Base-by-base conservation (phyloP, 179 eudicot species). In the Nepenthes alata region DNA sequence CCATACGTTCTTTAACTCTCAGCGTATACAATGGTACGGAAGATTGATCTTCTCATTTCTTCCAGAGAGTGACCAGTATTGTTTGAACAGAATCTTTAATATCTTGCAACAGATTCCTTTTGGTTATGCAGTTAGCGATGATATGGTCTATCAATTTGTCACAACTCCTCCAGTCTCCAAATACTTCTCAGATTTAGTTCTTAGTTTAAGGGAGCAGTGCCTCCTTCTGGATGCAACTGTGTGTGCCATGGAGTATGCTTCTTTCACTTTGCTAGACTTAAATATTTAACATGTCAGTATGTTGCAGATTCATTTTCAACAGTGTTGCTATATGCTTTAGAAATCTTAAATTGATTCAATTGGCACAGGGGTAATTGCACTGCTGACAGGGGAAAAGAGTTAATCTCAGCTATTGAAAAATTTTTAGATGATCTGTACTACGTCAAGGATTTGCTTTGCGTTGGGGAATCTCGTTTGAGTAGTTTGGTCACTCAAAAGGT, bases 371-470 rank as follows among this genome's bases (percentile, higher is more conserved):
- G 66, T 45, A 61, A 47, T 54, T 69, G 60, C 62, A 35, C 66
- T 11, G 52, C 65, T 39, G 75, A 63, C 62, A 70, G 67, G 70
- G 70, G 63, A 61, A 66, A 14, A 25, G 74, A 74, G 45, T 65
- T 76, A 54, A 47, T 48, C 4, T 62, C 59, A 51, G 74, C 54
- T 52, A 58, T 70, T 61, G 81, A 76, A 49, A 79, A 67, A 59
- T 67, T 82, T 48, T 59, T 82, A 55, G 81, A 72, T 37, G 83
- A 82, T 70, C 71, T 82, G 61, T 82, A 74, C 74, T 82, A 79
- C 58, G 54, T 81, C 57, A 73, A 78, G 61, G 85, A 81, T 48
- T 59, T 81, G 62, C 64, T 81, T 47, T 60, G 66, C 66, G 69
- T 75, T 63, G 76, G 72, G 7, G 74, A 79, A 2, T 65, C 78